Conservation (phyloP, 768 basidiomycete species). For the Heimioporus sp. region DNA sequence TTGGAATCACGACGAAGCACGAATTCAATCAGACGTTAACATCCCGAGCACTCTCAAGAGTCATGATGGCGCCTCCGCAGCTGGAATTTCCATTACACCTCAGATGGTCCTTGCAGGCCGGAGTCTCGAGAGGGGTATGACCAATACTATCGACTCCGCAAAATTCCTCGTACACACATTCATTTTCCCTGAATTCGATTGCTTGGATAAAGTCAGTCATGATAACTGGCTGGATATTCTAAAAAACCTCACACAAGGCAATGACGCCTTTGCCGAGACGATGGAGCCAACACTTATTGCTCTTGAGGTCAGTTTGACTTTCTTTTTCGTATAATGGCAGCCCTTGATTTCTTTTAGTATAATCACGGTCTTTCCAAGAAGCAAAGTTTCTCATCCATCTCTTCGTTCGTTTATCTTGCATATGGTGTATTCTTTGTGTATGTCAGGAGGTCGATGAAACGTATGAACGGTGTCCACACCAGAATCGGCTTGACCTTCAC, state of each 20-base stretch:
- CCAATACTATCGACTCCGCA: constrained; percentile 56
- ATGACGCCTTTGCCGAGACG: constrained; percentile 37
- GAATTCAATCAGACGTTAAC: constrained; percentile 51
- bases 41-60: constrained; percentile 59
- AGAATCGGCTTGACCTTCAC: constrained; percentile 91
- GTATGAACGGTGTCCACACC: constrained; percentile 85
- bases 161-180: constrained; percentile 77
- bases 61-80: constrained; percentile 51
- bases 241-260: constrained; percentile 36
- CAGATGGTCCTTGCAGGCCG: constrained; percentile 78
- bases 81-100: constrained; percentile 63
- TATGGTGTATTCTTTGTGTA: constrained; percentile 76
- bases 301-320: constrained; percentile 38
- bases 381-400: constrained; percentile 56
- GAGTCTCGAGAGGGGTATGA: constrained; percentile 46
- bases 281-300: constrained; percentile 45
- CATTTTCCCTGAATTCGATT: constrained; percentile 76
- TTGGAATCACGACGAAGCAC: constrained; percentile 63
- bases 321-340: not conserved
- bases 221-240: constrained; percentile 61
- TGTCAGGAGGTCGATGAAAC: constrained; percentile 71
- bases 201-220: constrained; percentile 61
- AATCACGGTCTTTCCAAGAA: constrained; percentile 46
- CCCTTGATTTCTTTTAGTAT: constrained; percentile 40
- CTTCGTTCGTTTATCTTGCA: constrained; percentile 69